A percentile compares a stretch with the other conserved stretches of the same genome.
These are phyloP conservation scores for Gloeophyllum trabeum DNA, from an alignment of 768 basidiomycete genomes.

Conservation along the genomic window DNA sequence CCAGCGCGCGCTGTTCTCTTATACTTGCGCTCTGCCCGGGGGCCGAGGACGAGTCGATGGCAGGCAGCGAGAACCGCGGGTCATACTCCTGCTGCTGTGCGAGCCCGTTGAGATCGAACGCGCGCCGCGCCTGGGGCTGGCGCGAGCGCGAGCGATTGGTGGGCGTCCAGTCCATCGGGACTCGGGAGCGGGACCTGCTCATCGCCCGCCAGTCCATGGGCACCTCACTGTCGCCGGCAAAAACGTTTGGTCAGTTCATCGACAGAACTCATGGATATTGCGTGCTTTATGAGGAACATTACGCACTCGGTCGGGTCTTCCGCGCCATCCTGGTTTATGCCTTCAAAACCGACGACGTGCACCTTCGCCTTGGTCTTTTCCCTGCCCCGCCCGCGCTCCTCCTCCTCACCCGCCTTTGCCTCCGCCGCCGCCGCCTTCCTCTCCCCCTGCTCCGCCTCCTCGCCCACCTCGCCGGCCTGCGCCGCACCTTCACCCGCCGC, in stretches of 20 bases:
- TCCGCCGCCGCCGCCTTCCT: constrained; percentile 7
- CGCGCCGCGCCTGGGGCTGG: constrained; percentile 27
- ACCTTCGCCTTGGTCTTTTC: constrained; percentile 77
- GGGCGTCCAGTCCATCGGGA: constrained; percentile 87
- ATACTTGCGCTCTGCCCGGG: too few relatives aligned
- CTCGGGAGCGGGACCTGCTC: constrained; percentile 83
- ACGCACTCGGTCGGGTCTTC: constrained; percentile 75
- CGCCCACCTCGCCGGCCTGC: constrained; percentile 8
- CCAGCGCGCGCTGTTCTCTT: too few relatives aligned
- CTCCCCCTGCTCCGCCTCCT: constrained; percentile 5
- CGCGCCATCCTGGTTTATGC: constrained; percentile 53
- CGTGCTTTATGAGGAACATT: constrained; percentile 9
- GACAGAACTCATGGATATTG: constrained; percentile 13
- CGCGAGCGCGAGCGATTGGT: constrained; percentile 70
- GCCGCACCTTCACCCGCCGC: constrained; percentile 6
- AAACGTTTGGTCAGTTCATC: constrained; percentile 15
- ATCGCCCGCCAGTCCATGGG: constrained; percentile 92
- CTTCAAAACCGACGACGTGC: constrained; percentile 75
- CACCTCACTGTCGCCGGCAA: constrained; percentile 28
- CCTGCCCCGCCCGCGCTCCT: constrained; percentile 60
- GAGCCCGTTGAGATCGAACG: background rate
- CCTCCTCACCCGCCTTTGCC: constrained; percentile 17
- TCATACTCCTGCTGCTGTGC: background rate
- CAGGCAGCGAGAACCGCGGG: background rate
- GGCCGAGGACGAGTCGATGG: too few relatives aligned